A percentile compares a stretch with the other conserved stretches of the same genome.
These are phyloP conservation scores for Astragalus glycyphyllos DNA, from an alignment of 306 rosid genomes.

Conservation along the genomic window DNA sequence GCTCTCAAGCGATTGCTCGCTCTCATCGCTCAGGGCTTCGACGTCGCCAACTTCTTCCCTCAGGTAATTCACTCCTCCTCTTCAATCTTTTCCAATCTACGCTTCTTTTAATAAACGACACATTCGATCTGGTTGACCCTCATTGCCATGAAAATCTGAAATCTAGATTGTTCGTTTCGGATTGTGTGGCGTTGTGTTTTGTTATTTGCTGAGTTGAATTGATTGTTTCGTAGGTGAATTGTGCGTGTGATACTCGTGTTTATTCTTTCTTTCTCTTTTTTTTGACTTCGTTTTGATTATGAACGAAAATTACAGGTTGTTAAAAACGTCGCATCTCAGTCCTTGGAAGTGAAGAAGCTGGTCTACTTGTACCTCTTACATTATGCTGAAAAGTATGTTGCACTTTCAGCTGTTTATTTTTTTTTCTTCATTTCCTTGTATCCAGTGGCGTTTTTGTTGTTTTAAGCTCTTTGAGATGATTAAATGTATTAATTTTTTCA, in stretches of 20 bases:
- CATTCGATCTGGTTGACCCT: conserved; percentile 3
- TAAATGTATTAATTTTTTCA: neutral
- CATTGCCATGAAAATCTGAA: neutral
- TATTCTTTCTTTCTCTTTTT: neutral
- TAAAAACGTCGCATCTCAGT: conserved; percentile 89
- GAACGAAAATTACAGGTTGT: conserved; percentile 74
- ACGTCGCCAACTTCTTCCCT: conserved; percentile 93
- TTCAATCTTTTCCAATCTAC: conserved; percentile 16
- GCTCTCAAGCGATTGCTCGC: conserved; percentile 97
- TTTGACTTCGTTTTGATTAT: conserved; percentile 1
- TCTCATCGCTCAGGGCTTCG: conserved; percentile 96
- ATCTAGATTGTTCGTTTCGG: neutral
- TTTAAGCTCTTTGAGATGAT: neutral
- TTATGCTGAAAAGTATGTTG: conserved; percentile 96
- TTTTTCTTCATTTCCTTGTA: neutral
- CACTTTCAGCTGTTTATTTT: neutral
- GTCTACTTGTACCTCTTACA: conserved; percentile 93
- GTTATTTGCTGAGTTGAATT: neutral
- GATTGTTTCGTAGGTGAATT: neutral
- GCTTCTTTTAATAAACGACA: neutral
- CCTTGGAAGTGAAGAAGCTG: conserved; percentile 94
- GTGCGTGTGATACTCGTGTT: conserved; percentile 16
- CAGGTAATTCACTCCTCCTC: conserved; percentile 53
- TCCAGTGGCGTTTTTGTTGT: neutral
- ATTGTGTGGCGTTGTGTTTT: neutral